phyloP scores from a whole-genome alignment of 768 basidiomycete genomes.

The Tricholoma sp. region DNA sequence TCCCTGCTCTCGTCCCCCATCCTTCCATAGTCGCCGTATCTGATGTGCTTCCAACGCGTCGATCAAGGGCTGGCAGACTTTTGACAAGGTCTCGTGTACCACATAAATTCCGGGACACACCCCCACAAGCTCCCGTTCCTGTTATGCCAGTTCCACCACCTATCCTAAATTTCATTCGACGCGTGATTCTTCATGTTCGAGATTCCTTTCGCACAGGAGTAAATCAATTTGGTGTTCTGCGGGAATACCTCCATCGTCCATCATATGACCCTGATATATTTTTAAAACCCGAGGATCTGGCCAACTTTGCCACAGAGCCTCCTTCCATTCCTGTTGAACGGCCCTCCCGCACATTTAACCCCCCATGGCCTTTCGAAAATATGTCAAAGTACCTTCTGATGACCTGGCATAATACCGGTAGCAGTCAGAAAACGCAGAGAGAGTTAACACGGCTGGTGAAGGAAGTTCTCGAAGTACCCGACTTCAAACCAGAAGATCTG shows the following conservation, averaged over 20 bases:
- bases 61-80: not conserved
- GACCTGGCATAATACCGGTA: not conserved
- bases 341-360: not conserved
- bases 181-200: slow-evolving; percentile 14
- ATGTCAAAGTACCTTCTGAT: not conserved
- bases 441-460: not conserved
- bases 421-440: not conserved
- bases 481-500: slow-evolving; percentile 11
- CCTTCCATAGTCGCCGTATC: not conserved
- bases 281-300: not conserved
- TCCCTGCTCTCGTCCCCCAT: not conserved
- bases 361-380: not conserved
- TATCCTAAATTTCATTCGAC: not conserved
- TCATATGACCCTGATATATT: not conserved
- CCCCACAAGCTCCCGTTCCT: not conserved
- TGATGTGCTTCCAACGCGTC: not conserved
- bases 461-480: not conserved
- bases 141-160: not conserved
- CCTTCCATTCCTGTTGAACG: not conserved
- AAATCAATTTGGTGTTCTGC: not conserved
- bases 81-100: not conserved
- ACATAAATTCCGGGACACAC: not conserved
- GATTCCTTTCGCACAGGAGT: slow-evolving; percentile 9
- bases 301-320: not conserved
- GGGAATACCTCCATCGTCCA: not conserved